These are phyloP conservation scores for Cordia subcordata DNA, from an alignment of 257 asterid genomes.

Conservation along the genomic window DNA sequence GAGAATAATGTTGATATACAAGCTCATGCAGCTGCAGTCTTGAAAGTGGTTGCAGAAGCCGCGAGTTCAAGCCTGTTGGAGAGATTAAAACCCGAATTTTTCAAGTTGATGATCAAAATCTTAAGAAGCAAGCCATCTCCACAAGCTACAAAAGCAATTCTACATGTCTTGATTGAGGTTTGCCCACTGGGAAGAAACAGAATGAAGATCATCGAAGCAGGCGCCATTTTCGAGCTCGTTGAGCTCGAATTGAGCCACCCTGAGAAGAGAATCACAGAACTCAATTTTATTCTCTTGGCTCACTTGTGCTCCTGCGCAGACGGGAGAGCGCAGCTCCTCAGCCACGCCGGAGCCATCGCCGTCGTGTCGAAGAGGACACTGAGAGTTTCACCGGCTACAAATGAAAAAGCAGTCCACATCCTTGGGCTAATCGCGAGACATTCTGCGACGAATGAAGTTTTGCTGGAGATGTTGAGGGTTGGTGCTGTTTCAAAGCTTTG, in stretches of 20 bases:
- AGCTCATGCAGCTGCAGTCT: conserved; percentile 32
- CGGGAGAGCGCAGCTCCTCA: conserved; percentile 66
- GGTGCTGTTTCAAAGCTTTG: conserved; percentile 82
- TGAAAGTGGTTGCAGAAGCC: conserved; percentile 30
- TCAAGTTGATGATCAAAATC: conserved; percentile 20
- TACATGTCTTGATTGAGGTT: conserved; percentile 43
- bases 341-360: conserved; percentile 67
- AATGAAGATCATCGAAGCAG: conserved; percentile 45
- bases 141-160: conserved; percentile 28
- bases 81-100: conserved; percentile 28
- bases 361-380: conserved; percentile 55
- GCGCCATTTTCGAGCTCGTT: conserved; percentile 44
- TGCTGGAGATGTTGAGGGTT: conserved; percentile 75
- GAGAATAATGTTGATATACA: conserved; percentile 17
- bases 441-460: conserved; percentile 58
- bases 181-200: conserved; percentile 46
- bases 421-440: conserved; percentile 46
- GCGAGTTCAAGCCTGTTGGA: conserved; percentile 24
- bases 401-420: conserved; percentile 50
- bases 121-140: conserved; percentile 22
- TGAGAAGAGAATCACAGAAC: conserved; percentile 43
- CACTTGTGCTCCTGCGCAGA: conserved; percentile 68
- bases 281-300: conserved; percentile 47
- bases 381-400: conserved; percentile 57
- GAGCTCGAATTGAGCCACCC: conserved; percentile 46